phyloP scores from a whole-genome alignment of 1,284 basidiomycete genomes.

The Leccinum solheimii region DNA sequence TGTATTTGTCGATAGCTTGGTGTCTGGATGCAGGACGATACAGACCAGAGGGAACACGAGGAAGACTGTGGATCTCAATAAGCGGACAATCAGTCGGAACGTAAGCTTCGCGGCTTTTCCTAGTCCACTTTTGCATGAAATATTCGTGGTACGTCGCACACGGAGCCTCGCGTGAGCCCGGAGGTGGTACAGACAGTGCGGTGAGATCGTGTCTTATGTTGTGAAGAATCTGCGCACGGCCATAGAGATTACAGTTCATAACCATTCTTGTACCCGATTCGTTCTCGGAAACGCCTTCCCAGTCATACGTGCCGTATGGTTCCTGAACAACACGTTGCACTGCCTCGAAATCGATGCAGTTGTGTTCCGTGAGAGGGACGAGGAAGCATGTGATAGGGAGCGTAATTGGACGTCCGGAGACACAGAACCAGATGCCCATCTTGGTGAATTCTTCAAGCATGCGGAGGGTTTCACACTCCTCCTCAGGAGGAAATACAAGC shows the following conservation, averaged over 20 bases:
- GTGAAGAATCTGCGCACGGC: constrained; percentile 56
- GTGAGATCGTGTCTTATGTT: constrained; percentile 63
- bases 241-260: constrained; percentile 54
- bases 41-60: constrained; percentile 43
- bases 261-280: constrained; percentile 51
- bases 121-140: constrained; percentile 53
- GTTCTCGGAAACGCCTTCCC: constrained; percentile 49
- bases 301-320: constrained; percentile 54
- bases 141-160: constrained; percentile 60
- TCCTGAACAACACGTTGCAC: constrained; percentile 51
- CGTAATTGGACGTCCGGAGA: constrained; percentile 55
- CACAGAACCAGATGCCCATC: constrained; percentile 60
- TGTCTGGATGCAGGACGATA: constrained; percentile 42
- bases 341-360: constrained; percentile 54
- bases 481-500: constrained; percentile 43
- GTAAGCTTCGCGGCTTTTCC: constrained; percentile 42
- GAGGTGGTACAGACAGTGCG: constrained; percentile 54
- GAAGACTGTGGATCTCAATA: constrained; percentile 49
- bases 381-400: constrained; percentile 58
- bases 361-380: constrained; percentile 53
- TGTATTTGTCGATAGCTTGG: constrained; percentile 18
- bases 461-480: constrained; percentile 46
- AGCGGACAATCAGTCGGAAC: constrained; percentile 59
- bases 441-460: constrained; percentile 64
- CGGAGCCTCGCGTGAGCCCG: constrained; percentile 48